These are phyloP conservation scores for Hortaea sp. DNA, from an alignment of 2,329 filamentous ascomycete genomes.

Conservation along the genomic window DNA sequence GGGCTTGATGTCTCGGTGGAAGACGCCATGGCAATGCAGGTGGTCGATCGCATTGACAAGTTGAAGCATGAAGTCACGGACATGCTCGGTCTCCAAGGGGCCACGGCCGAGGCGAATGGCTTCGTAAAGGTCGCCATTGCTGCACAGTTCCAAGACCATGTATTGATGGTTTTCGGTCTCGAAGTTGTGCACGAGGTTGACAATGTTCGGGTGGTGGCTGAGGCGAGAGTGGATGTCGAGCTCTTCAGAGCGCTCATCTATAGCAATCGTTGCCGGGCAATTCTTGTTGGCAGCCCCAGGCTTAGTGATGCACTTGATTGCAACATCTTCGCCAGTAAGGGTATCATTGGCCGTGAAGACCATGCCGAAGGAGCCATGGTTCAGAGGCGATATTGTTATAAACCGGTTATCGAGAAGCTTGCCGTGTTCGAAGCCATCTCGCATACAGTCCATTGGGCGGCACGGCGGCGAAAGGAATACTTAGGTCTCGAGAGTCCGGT, in stretches of 20 bases:
- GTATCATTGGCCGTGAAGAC: slow-evolving; percentile 86
- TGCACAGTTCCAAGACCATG: slow-evolving; percentile 89
- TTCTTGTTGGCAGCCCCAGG: slow-evolving; percentile 43
- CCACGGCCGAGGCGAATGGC: slow-evolving; percentile 83
- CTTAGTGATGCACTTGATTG: slow-evolving; percentile 95
- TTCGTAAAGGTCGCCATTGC: slow-evolving; percentile 92
- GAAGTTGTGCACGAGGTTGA: slow-evolving; percentile 84
- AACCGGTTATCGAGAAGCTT: slow-evolving; percentile 81
- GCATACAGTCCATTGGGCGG: slow-evolving; percentile 68
- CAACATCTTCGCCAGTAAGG: slow-evolving; percentile 67
- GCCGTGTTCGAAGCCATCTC: slow-evolving; percentile 68
- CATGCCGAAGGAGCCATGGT: slow-evolving; percentile 98
- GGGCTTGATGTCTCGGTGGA: slow-evolving; percentile 97
- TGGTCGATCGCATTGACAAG: slow-evolving; percentile 81
- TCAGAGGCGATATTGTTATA: slow-evolving; percentile 83
- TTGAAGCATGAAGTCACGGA: slow-evolving; percentile 94
- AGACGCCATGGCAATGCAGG: slow-evolving; percentile 83
- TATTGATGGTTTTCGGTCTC: slow-evolving; percentile 86
- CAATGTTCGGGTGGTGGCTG: slow-evolving; percentile 75
- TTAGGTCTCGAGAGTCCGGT: slow-evolving; percentile 1
- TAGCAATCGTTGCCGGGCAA: slow-evolving; percentile 53
- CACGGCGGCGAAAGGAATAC: neutral
- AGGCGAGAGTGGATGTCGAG: slow-evolving; percentile 70
- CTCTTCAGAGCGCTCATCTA: slow-evolving; percentile 78
- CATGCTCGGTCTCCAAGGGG: slow-evolving; percentile 88